Evolutionary conservation across 2,329 filamentous ascomycete species (phyloP), one percentile per base, ranked within the genome.

Genomic region (Arachnopeziza araneosa): DNA sequence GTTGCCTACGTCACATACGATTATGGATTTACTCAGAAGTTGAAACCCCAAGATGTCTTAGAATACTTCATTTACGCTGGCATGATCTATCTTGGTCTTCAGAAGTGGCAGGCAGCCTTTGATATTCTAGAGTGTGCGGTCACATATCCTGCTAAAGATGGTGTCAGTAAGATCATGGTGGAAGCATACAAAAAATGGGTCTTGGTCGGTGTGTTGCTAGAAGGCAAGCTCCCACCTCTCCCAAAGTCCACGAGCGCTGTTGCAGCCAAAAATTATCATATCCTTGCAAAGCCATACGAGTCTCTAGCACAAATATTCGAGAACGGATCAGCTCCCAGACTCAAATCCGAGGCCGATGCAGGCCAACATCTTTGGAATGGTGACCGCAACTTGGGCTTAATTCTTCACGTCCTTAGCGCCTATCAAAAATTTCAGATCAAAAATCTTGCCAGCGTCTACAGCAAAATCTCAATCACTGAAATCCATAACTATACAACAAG

Each of bases 161-260:
- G 80, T 32, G 79, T 85, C 14, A 93, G 88, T 73, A 87, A 86
- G 71, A 80, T 96, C 55, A 95, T 95, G 88, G 79, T 89, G 3
- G 91, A 96, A 66, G 90, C 91, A 6, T 93, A 96, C 78, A 96
- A 93, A 76, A 96, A 93, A 74, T 97, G 91, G 89, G 72, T 96
- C 9, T 77, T 99, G 19, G 81, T 92, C 10, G 85, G 86, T 57
- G 79, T 97, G 58, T 77, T 99, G 21, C 79, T 83, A 7, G 77
- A 86, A 57, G 93, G 92, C 65, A 83, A 79, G 68, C 77, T 78
- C 4, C 76, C 77, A 1, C 66, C 74, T 0, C 71, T 84, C 10
- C 89, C 90, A 0, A 77, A 80, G 49, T 82, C 83, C 53, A 81
- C 83, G 8, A 79, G 81, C 55, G 61, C 73, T 1, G 73, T 75